Conservation (phyloP, 2,329 filamentous ascomycete genomes). For the Exophiala dermatitidis region DNA sequence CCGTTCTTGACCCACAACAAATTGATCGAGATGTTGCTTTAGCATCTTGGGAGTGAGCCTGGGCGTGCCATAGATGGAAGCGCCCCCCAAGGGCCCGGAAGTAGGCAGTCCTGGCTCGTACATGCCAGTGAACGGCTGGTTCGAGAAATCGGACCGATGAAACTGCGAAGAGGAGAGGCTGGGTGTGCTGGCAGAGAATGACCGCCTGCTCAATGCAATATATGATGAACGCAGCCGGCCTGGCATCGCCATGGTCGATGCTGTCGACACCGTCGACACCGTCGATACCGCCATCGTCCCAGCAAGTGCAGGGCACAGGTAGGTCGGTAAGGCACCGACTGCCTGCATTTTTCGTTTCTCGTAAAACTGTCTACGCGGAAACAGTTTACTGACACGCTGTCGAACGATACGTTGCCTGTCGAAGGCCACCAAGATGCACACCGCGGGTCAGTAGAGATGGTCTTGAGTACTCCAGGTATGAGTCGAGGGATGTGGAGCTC, state of each 20-base stretch:
- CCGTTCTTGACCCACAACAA: slow-evolving; percentile 90
- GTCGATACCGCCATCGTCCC: slow-evolving; percentile 10
- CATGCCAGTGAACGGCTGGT: slow-evolving; percentile 54
- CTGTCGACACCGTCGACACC: slow-evolving; percentile 2
- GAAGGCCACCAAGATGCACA: too few species aligned
- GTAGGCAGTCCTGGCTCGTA: slow-evolving; percentile 59
- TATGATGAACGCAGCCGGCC: slow-evolving; percentile 15
- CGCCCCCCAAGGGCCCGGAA: slow-evolving; percentile 54
- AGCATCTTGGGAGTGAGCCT: slow-evolving; percentile 58
- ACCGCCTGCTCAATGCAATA: slow-evolving; percentile 18
- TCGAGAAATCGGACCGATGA: slow-evolving; percentile 55
- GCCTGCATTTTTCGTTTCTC: slow-evolving; percentile 7
- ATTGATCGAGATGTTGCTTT: slow-evolving; percentile 88
- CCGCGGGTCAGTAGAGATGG: too few species aligned
- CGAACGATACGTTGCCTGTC: too few species aligned
- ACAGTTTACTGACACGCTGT: too few species aligned
- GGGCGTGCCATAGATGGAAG: slow-evolving; percentile 51
- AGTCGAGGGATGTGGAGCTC: too few species aligned
- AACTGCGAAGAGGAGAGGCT: slow-evolving; percentile 45
- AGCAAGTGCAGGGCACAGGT: slow-evolving; percentile 21
- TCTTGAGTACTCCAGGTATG: too few species aligned
- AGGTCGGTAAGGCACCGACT: slow-evolving; percentile 3
- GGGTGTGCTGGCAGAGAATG: slow-evolving; percentile 4
- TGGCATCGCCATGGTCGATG: slow-evolving; percentile 9
- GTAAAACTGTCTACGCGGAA: too few species aligned